Base-by-base conservation (phyloP, 106 monocot genomes). In the Cymbidium sinense region DNA sequence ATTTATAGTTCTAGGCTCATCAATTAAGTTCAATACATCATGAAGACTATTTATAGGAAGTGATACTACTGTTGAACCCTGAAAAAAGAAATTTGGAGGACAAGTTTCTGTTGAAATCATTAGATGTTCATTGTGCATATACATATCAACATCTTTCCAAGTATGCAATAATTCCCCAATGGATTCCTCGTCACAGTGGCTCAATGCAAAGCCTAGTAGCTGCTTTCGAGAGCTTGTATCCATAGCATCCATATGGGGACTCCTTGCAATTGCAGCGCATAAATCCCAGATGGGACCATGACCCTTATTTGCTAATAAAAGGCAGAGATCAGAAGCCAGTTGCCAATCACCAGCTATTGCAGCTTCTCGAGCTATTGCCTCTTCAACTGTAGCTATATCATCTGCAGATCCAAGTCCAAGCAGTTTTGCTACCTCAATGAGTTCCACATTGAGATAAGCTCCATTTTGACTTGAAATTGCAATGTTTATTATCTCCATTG, bases 201-300 rank as follows among this genome's bases (percentile, higher is more conserved):
- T 80, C 69, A 98, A 86, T 83, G 94, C 80, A 87, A 98, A 98
- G 39, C 98, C 90, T n/a, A 98, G 70, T 20, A 98, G 87, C 75
- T 90, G 82, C 64, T 84, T 94, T 31, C 92, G 79, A 55, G 98
- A 86, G 81, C 81, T 75, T 29, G 79, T 78, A 79, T 94, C 94
- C 86, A 98, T 85, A 67, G 87, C 92, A 37, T 98, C 94, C 70
- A 96, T 80, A 44, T 82, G 67, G 30, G 91, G 91, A n/a, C 94
- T 94, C 82, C 88, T 88, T 52, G 94, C 98, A 87, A 98, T 90
- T 81, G 94, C 90, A 79, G 90, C 87, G 82, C 94, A 94, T 33
- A 98, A 73, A 75, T 98, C 98, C 98, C 98, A 98, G 47, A 92
- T 86, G 4, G 88, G 70, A 69, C 98, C 92, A 84, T 98, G 92